phyloP scores from a whole-genome alignment of 768 basidiomycete species.

The Mrakia hoshinonis region DNA sequence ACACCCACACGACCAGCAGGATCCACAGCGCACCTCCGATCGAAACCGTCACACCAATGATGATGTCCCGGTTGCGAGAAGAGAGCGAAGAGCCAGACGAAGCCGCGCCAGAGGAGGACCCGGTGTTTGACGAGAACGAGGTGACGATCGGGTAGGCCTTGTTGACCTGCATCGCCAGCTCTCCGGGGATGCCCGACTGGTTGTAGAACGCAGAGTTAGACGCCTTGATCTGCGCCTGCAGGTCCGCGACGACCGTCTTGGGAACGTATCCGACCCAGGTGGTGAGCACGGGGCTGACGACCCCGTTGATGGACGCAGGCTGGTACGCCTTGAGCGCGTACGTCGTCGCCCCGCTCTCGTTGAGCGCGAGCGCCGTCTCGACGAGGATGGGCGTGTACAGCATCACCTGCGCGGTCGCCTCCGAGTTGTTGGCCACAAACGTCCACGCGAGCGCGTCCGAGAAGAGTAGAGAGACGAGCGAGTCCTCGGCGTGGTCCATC shows the following conservation, averaged over 20 bases:
- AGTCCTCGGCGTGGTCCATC: background rate
- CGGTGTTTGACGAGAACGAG: background rate
- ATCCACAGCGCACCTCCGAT: constrained; percentile 26
- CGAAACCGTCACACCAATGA: constrained; percentile 28
- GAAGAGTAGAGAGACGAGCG: constrained; percentile 22
- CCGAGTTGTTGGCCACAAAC: constrained; percentile 27
- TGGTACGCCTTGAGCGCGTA: constrained; percentile 27
- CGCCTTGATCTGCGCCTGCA: constrained; percentile 25
- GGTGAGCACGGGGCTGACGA: constrained; percentile 7
- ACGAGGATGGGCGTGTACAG: constrained; percentile 24
- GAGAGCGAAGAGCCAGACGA: background rate
- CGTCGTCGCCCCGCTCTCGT: constrained; percentile 11
- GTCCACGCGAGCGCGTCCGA: constrained; percentile 14
- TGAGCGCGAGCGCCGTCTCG: constrained; percentile 16
- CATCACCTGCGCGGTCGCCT: constrained; percentile 28
- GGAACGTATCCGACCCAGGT: constrained; percentile 25
- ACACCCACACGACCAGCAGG: constrained; percentile 23
- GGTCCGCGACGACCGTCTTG: constrained; percentile 10
- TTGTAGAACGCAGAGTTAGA: constrained; percentile 28
- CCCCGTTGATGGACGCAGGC: constrained; percentile 21
- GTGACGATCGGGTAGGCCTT: constrained; percentile 20
- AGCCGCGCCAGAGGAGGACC: background rate
- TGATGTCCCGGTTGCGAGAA: constrained; percentile 17
- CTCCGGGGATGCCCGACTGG: constrained; percentile 25
- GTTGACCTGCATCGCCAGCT: constrained; percentile 25